These are phyloP conservation scores for Aspergillus leporis DNA, from an alignment of 495 filamentous ascomycete species.

Conservation along the genomic window DNA sequence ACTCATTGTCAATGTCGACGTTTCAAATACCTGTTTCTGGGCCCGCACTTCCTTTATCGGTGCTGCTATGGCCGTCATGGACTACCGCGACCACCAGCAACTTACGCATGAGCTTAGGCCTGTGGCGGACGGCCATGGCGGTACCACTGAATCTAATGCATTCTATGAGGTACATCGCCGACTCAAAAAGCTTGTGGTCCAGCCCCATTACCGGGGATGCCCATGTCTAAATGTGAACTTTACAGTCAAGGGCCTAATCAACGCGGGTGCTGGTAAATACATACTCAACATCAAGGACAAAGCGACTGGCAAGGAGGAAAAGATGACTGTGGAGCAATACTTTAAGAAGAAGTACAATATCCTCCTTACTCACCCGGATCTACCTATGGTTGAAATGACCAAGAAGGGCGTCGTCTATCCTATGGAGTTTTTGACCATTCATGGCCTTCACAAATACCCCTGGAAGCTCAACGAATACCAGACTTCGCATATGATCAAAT, in stretches of 20 bases:
- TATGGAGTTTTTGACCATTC: slow-evolving; percentile 69
- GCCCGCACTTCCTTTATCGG: slow-evolving; percentile 34
- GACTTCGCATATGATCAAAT: slow-evolving; percentile 85
- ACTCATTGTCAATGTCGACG: slow-evolving; percentile 78
- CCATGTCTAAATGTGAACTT: slow-evolving; percentile 51
- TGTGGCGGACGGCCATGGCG: slow-evolving; percentile 23
- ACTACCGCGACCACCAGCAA: slow-evolving; percentile 24
- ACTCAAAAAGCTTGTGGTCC: slow-evolving; percentile 66
- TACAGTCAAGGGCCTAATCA: slow-evolving; percentile 62
- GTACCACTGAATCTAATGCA: slow-evolving; percentile 17
- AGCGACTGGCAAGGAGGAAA: slow-evolving; percentile 38
- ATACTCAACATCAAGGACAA: slow-evolving; percentile 59
- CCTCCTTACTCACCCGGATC: slow-evolving; percentile 49
- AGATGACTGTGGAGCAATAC: slow-evolving; percentile 63
- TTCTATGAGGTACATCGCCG: slow-evolving; percentile 41
- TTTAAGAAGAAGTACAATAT: slow-evolving; percentile 66
- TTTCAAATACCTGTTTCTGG: slow-evolving; percentile 43
- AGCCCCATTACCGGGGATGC: slow-evolving; percentile 58
- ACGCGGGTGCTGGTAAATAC: slow-evolving; percentile 52
- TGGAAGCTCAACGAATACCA: slow-evolving; percentile 70
- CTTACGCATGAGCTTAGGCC: slow-evolving; percentile 22
- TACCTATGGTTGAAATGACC: slow-evolving; percentile 72
- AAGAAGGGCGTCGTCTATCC: slow-evolving; percentile 68
- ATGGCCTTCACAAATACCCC: slow-evolving; percentile 70
- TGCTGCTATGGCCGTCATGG: slow-evolving; percentile 28